Base-by-base conservation (phyloP, 805 yeast species). In the Kuraishia hungarica region DNA sequence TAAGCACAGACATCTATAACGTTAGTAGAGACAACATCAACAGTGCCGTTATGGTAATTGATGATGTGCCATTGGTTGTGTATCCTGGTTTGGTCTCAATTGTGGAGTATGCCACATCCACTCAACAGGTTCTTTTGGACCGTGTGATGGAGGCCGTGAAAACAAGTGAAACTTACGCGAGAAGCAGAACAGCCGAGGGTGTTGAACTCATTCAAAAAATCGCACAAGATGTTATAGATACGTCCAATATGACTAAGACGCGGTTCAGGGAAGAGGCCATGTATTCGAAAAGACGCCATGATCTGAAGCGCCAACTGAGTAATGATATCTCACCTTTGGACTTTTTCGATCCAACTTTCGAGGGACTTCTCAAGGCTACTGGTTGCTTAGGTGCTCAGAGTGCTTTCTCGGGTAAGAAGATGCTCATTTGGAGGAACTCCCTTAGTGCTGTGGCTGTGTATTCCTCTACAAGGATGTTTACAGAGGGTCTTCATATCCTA, bases 231-330 rank as follows among this genome's bases (percentile, higher is more conserved):
- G 79, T 78, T 59, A 35, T 35, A 7, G 43, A 35, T 35, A 35
- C n/a, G 4, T 35, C 43, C 15, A 35, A 35, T 2, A 72, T 82
- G 53, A 72, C 80, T 26, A 86, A 83, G 53, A 80, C 83, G 53
- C 77, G 76, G 8, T 89, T 89, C 67, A 79, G 86, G 56, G 78
- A 87, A 10, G 84, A 82, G 28, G 78, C 87, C 47, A 94, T 94
- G 98, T 93, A 91, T 63, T 81, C 90, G 1, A 82, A 90, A 60
- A 77, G 78, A 56, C 80, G 77, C 47, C 97, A 94, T 62, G 67
- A 77, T 3, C 69, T 84, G 39, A 75, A 80, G 39, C 80, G 85
- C 58, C 76, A 79, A 47, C 73, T 92, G 26, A 75, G 80, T 51
- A 81, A 81, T 24, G 77, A 80, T 21, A 75, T 93, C 23, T 81